Evolutionary conservation across 2,329 filamentous ascomycete species (phyloP), one percentile per base, ranked within the genome.

Genomic region (Diaporthe helianthi): DNA sequence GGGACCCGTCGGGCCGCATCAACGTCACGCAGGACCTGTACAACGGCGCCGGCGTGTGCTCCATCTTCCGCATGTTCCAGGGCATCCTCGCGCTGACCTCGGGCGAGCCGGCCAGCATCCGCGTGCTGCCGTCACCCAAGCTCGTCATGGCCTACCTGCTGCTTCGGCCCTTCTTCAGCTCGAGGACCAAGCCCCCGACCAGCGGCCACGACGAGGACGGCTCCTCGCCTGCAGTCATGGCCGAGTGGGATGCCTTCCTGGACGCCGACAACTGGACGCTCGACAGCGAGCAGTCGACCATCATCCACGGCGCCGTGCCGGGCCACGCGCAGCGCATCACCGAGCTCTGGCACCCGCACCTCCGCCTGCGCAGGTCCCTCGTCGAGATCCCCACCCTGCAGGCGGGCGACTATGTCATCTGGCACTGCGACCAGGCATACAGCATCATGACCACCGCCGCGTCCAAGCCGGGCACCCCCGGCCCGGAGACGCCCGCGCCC

Each of bases 31-130:
- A 82, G 31, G 86, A 88, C 70, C 79, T 87, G 46, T 88, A 88
- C 80, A 88, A 88, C 73, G 86, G 86, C 68, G 84, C 85, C 46
- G 86, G 85, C 38, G 84, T 84, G 2, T 88, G 86, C 74, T 85
- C 83, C 72, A 86, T 87, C 77, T 86, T 87, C 76, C 85, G 86
- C 74, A 86, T 88, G 82, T 88, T 87, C 76, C 85, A 87, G 75
- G 86, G 86, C 65, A 83, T 87, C 58, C 78, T 88, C 7, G 85
- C 85, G 4, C 80, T 87, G 52, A 86, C 84, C 15, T 82, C 82
- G 17, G 84, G 87, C 68, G 80, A 83, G 71, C 82, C 82, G 4
- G 83, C 82, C 65, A 83, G 83, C 76, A 81, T 83, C 71, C 80
- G 82, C 6, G 78, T 85, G 61, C 78, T 84, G 26, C 83, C 83